Percentiles rank a stretch among this genome's conserved stretches.
Evolutionary conservation across 345 rosid genomes (phyloP).

Genomic region (Durio zibethinus): DNA sequence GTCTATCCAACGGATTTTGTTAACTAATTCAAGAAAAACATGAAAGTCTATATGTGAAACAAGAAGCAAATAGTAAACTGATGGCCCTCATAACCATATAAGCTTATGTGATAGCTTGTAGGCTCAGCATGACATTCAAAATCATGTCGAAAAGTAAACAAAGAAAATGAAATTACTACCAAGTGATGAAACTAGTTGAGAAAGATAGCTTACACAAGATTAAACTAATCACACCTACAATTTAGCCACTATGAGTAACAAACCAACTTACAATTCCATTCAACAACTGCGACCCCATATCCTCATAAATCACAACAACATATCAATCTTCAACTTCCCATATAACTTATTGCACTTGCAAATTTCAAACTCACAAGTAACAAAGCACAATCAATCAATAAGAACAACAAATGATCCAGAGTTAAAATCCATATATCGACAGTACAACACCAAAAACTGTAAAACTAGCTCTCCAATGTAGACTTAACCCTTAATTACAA

Average conservation of each 20-base stretch:
- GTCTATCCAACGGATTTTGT: background rate
- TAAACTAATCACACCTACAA: background rate
- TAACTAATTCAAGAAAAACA: background rate
- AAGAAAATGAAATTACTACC: background rate
- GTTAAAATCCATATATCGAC: background rate
- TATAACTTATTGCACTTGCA: background rate
- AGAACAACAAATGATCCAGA: background rate
- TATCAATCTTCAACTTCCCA: background rate
- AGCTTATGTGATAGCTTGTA: background rate
- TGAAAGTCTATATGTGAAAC: background rate
- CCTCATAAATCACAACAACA: conserved; percentile 1
- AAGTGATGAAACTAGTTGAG: background rate
- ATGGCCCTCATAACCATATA: background rate
- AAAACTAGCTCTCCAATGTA: background rate
- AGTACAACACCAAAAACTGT: background rate
- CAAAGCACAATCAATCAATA: background rate
- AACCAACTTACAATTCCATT: conserved; percentile 1
- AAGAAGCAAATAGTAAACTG: conserved; percentile 1
- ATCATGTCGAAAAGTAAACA: background rate
- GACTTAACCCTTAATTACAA: background rate
- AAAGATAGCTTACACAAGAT: background rate
- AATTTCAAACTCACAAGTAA: background rate
- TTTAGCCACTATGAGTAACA: conserved; percentile 3
- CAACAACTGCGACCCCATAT: background rate
- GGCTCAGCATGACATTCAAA: background rate